A percentile compares a stretch with the other conserved stretches of the same genome.
phyloP scores from a whole-genome alignment of 768 basidiomycete species.

The Collybia sp. region DNA sequence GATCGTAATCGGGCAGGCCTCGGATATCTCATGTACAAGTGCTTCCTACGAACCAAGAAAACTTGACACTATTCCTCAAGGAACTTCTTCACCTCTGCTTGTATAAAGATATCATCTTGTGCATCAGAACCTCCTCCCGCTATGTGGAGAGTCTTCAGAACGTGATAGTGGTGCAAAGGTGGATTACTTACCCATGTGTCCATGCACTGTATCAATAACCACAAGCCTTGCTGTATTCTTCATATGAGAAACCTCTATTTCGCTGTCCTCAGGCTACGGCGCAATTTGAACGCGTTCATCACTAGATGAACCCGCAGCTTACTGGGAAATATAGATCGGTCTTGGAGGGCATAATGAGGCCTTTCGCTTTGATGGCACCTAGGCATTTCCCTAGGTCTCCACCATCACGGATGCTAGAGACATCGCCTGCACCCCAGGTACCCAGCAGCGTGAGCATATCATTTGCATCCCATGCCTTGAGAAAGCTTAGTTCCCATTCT shows the following conservation, averaged over 20 bases:
- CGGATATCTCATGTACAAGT: no score
- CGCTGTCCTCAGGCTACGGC: constrained; percentile 51
- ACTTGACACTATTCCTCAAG: constrained; percentile 23
- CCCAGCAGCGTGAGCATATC: constrained; percentile 42
- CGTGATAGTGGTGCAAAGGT: no score
- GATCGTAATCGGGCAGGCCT: no score
- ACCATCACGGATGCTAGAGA: constrained; percentile 37
- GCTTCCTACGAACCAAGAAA: no score
- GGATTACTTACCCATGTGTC: constrained; percentile 42
- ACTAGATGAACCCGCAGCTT: constrained; percentile 1
- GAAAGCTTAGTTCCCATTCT: constrained; percentile 42
- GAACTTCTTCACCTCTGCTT: constrained; percentile 37
- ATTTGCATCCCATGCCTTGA: constrained; percentile 48
- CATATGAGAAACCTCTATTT: constrained; percentile 39
- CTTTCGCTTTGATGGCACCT: constrained; percentile 41
- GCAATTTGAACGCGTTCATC: background rate
- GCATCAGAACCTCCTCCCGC: constrained; percentile 39
- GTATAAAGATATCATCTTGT: constrained; percentile 37
- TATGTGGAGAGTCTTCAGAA: constrained; percentile 7
- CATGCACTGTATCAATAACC: constrained; percentile 54
- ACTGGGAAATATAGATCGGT: constrained; percentile 58
- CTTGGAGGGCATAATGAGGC: constrained; percentile 54
- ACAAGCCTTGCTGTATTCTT: constrained; percentile 36
- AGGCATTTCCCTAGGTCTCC: constrained; percentile 39
- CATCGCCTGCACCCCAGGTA: constrained; percentile 48